Base-by-base conservation (phyloP, 768 basidiomycete species). In the Suillus decipiens region DNA sequence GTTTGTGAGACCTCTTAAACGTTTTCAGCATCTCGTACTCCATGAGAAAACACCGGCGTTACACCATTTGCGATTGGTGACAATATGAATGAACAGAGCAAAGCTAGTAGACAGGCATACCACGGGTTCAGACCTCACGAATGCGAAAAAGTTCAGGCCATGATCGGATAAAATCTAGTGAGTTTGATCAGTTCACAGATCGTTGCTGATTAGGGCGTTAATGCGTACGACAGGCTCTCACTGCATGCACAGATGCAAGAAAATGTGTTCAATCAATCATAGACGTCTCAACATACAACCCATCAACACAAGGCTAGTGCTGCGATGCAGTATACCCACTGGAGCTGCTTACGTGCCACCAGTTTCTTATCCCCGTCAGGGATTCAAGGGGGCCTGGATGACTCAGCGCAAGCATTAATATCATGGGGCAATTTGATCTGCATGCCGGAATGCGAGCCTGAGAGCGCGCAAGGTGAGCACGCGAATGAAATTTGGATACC, bases 231-330 rank as follows among this genome's bases (percentile, higher is more conserved):
- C 6, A 11, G 17, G 39, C 55, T 24, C 37, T 11, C 24, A 57
- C 15, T 28, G 17, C 37, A 28, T 28, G 37, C 37, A 50, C 28
- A 39, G 24, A 48, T 28, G 48, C 28, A 48, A 39, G 10, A 31
- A 31, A 51, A 33, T 33, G 55, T 19, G 17, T 12, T 10, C 37
- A 41, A 57, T 57, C 55, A 17, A 57, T 57, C 55, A 56, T 24
- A 17, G 15, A 56, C 22, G 15, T 57, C 37, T 55, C 54, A 55
- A 28, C 15, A 39, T 37, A 57, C 55, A 37, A 56, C 36, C 24
- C 37, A 37, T 37, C 54, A 55, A 37, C 34, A 28, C 37, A 33
- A 28, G 28, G 28, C 50, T 28, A 19, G 39, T 41, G 15, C 39
- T 17, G 22, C 50, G 48, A 31, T 31, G 8, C n/a, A 2, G 22